Conservation (phyloP, 73 alveolate species). For the Breviolum minutum region DNA sequence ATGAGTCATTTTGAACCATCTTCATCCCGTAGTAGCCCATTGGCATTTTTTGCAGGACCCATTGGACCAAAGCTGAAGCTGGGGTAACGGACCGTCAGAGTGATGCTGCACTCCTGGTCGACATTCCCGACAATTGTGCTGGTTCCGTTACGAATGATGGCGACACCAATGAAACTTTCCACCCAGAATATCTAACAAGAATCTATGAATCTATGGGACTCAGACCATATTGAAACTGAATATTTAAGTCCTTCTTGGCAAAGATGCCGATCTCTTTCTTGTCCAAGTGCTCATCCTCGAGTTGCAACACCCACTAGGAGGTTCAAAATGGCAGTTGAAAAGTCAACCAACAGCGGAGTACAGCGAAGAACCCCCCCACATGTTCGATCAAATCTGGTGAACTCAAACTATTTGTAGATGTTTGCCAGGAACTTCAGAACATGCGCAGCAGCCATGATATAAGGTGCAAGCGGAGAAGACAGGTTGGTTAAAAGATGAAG, state of each 20-base stretch:
- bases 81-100: not conserved
- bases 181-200: not conserved
- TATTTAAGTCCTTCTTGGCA: conserved; percentile 48
- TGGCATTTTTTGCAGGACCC: too few relatives aligned
- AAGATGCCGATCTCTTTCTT: conserved; percentile 35
- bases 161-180: too few relatives aligned
- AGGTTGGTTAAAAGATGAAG: too few relatives aligned
- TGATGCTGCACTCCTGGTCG: conserved; percentile 6
- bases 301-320: not conserved
- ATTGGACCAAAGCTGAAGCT: not conserved
- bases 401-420: not conserved
- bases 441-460: not conserved
- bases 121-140: too few relatives aligned
- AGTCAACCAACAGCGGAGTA: too few relatives aligned
- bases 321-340: too few relatives aligned
- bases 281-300: conserved; percentile 53
- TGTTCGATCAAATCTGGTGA: not conserved
- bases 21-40: too few relatives aligned
- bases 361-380: not conserved
- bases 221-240: not conserved
- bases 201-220: too few relatives aligned
- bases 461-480: too few relatives aligned
- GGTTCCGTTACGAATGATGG: too few relatives aligned
- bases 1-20: too few relatives aligned
- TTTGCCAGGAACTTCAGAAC: not conserved